Evolutionary conservation across 768 basidiomycete species (phyloP), one percentile per base, ranked within the genome.

Genomic region (Guyanaporus albipodus): DNA sequence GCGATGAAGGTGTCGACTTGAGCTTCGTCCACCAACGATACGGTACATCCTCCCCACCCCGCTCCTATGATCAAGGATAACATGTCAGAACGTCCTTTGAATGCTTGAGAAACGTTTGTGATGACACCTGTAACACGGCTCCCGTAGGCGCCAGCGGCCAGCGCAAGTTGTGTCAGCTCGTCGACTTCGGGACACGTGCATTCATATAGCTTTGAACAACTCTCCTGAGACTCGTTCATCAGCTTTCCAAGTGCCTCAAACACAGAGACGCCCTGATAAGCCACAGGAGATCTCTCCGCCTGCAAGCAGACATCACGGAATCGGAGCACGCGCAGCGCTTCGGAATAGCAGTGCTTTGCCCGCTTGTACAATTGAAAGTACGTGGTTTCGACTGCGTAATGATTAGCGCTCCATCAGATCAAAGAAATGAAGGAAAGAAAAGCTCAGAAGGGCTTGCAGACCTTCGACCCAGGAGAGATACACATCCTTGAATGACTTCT

Each of bases 41-140:
- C 85, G 0, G 86, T 87, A 58, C 90, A 92, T 6, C 91, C 91
- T 29, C 92, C 92, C 91, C 91, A 95, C 4, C 90, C 91, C 0
- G 91, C 91, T 23, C 88, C 87, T 87, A 50, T 4, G 38, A 12
- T 22, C 2, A 9, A 47, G 4, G 15, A 27, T 38, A 37, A 8
- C 18, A 3, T 17, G 33, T 49, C 17, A 38, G 38, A 9, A 9
- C 8, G 2, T 35, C 10, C 21, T 8, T 19, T 4, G 12, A 9
- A 4, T 7, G 11, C 4, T 15, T 11, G 14, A 47, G 4, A 24
- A 12, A 9, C 38, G 8, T 41, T 27, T 7, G 10, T 12, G n/a
- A 26, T 12, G 48, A 15, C 37, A 83, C 89, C 89, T 17, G 92
- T 94, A n/a, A 92, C 71, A 21, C 91, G 77, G 54, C 83, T 83